Evolutionary conservation across 305 asterid genomes (phyloP), one percentile per base, ranked within the genome.

Genomic region (Withania somnifera): DNA sequence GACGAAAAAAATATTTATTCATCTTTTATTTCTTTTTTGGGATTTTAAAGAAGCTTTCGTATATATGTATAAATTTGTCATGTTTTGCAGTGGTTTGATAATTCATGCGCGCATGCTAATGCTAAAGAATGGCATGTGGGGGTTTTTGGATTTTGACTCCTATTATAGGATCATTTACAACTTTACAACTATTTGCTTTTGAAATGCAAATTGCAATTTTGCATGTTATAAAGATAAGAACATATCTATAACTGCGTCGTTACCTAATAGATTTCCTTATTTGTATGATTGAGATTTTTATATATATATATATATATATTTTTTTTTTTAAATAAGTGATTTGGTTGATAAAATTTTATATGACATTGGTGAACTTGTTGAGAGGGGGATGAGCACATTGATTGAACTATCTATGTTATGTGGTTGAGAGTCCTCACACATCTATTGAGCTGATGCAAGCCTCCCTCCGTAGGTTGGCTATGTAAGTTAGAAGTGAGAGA

Each of bases 61-160:
- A 6, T 1, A 51, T 52, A n/a, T n/a, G n/a, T n/a, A 54, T 66
- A 38, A 1, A 42, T 69, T 69, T 22, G 22, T 69, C 57, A 69
- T 69, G 57, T 69, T 47, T 42, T 66, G 42, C 13, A 47, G 60
- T 66, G n/a, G 34, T 73, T 22, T 47, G 60, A 73, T 73, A 32
- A 66, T 66, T 73, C 60, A 73, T 47, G 58, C 10, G 79, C 79
- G 79, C 79, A 73, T 73, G 79, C 79, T 26, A 73, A 73, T 73
- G 79, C 79, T 26, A 73, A 73, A 47, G 79, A 73, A 73, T 24
- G 79, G 79, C 60, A 73, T 73, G 79, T 47, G 42, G 60, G 79
- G 79, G n/a, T n/a, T 47, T 47, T 61, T 73, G 24, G 60, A 47
- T 73, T 24, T 24, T 73, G 42, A 47, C 24, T 56, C 7, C 15